Evolutionary conservation across 2,329 filamentous ascomycete genomes (phyloP), one percentile per base, ranked within the genome.

Genomic region (Phaeophleospora eucalypticola): DNA sequence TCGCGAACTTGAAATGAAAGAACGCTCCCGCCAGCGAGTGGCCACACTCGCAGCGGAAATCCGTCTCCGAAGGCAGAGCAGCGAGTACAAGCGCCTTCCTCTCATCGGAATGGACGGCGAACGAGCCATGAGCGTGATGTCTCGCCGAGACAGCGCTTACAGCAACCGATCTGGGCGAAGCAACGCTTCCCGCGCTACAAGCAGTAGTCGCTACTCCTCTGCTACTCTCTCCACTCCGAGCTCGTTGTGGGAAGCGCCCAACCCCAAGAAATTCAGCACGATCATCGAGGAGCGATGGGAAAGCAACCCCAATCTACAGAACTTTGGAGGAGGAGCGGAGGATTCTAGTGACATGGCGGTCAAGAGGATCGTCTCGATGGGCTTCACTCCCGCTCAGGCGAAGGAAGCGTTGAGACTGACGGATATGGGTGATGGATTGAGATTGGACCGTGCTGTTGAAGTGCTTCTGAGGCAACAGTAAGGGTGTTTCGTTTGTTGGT

Each of bases 351-450:
- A 82, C 39, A 69, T 71, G 37, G 81, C 81, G 0, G 74, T 83
- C 15, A 66, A 71, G 38, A 68, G 73, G 35, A 76, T 84, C 46
- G 77, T 82, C 4, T 75, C 80, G 29, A 78, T 83, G 62, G 81
- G 81, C 0, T 84, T 83, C 53, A 71, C 71, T 6, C 66, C 73
- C 14, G 71, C 72, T 15, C 71, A 80, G 52, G 80, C 79, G 6
- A 74, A 75, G 48, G 73, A 75, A 57, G 81, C 81, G 15, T 65
- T 84, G 15, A 72, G 74, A 34, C 72, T 76, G 55, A 83, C 80
- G 4, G 81, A 83, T 60, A 73, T 72, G 12, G 81, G 80, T 0
- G 77, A 81, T 52, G 78, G 78, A 1, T 66, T 83, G 52, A 69
- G 81, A 46, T 70, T 79, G 8, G 73, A 81, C 55, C 71, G 74